Evolutionary conservation across 345 rosid genomes (phyloP), one percentile per base, ranked within the genome.

Genomic region (Noccaea caerulescens): DNA sequence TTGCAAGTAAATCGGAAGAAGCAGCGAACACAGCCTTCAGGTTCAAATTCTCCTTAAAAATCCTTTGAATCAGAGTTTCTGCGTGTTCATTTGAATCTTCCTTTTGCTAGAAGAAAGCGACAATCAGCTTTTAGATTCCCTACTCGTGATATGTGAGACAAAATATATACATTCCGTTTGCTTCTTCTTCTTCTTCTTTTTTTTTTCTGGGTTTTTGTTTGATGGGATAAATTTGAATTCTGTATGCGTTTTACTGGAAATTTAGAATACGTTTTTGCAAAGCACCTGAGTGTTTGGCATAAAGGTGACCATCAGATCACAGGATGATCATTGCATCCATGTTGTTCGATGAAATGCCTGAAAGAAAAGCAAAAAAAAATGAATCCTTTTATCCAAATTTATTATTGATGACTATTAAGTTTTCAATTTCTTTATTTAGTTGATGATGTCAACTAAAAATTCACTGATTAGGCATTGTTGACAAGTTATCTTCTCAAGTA

Each of bases 311-410:
- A 20, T n/a, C 0, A 23, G 49, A 52, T 8, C 37, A 38, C 13
- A 0, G 4, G 14, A 23, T 23, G 30, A 6, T 58, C 6, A 39
- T 16, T 18, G 78, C 51, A 8, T 33, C 5, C 34, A 52, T 33
- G 78, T 42, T 66, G 78, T 75, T 75, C 69, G 78, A 75, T 25
- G 73, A 60, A 68, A 68, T 75, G 78, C 57, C 73, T 68, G 43
- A 68, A 3, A 52, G 63, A 58, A 58, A 20, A 20, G 23, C 18
- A 16, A 16, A 20, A 1, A 64, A 27, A 27, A 27, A 27, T 1
- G 30, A 27, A 2, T 27, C 30, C 30, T 27, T 27, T 27, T 27
- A 27, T 27, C 30, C 3, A 27, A 27, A 27, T 27, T 27, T 4
- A 27, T 27, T 27, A 27, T 3, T 27, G 30, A 27, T 27, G 30